Conservation (phyloP, 495 filamentous ascomycete species). For the Penicillium soppii region DNA sequence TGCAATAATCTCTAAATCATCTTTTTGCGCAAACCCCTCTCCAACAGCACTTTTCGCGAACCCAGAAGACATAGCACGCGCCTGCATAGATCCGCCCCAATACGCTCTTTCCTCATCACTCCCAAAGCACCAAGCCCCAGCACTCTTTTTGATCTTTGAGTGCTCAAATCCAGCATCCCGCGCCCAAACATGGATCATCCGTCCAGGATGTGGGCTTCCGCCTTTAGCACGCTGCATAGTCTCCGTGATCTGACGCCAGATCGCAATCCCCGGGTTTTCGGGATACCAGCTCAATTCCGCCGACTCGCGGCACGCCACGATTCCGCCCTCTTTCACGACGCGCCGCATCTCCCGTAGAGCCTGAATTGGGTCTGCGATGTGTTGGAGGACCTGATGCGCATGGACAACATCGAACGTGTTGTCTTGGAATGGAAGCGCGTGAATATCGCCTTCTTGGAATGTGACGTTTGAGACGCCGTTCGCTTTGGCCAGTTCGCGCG, state of each 20-base stretch:
- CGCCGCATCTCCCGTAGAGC: slow-evolving; percentile 52
- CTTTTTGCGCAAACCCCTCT: slow-evolving; percentile 35
- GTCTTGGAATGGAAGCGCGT: slow-evolving; percentile 44
- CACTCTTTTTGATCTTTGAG: slow-evolving; percentile 33
- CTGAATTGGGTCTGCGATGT: slow-evolving; percentile 46
- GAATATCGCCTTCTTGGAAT: slow-evolving; percentile 50
- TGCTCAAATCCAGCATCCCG: slow-evolving; percentile 43
- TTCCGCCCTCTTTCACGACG: slow-evolving; percentile 49
- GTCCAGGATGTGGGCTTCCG: slow-evolving; percentile 48
- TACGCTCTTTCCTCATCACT: slow-evolving; percentile 39
- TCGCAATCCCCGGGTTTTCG: slow-evolving; percentile 35
- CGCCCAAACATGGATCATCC: slow-evolving; percentile 49
- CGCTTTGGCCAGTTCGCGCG: slow-evolving; percentile 35
- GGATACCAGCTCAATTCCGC: slow-evolving; percentile 50
- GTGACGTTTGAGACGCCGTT: slow-evolving; percentile 44
- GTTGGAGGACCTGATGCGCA: slow-evolving; percentile 56
- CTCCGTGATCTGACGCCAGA: slow-evolving; percentile 39
- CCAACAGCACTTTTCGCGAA: slow-evolving; percentile 37
- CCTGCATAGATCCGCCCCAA: slow-evolving; percentile 51
- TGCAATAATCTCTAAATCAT: slow-evolving; percentile 40
- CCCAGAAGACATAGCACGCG: slow-evolving; percentile 35
- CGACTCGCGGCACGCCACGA: slow-evolving; percentile 52
- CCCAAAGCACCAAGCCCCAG: slow-evolving; percentile 50
- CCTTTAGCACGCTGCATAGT: slow-evolving; percentile 35
- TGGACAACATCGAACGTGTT: slow-evolving; percentile 60